Percentiles rank a stretch among this genome's conserved stretches.
Evolutionary conservation across 306 rosid species (phyloP).

Genomic region (Gleditsia sinensis): DNA sequence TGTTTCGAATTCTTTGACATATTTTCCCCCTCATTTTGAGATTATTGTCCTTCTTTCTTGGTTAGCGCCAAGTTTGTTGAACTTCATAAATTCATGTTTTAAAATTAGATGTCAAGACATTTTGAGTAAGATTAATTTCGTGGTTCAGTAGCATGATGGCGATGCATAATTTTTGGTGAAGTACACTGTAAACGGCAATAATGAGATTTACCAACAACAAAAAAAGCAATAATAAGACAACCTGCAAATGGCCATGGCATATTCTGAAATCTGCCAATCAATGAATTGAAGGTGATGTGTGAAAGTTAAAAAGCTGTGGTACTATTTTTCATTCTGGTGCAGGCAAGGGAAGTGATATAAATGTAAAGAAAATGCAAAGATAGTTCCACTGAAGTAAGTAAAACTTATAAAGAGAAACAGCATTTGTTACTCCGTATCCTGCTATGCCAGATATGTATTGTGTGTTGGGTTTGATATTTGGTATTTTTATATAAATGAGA

Average conservation of each 20-base stretch:
- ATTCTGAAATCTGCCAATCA: slow-evolving; percentile 13
- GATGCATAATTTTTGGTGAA: neutral
- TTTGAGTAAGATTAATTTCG: neutral
- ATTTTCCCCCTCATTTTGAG: neutral
- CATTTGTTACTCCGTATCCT: neutral
- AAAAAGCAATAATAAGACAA: slow-evolving; percentile 11
- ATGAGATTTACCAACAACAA: too few relatives aligned
- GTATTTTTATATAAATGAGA: neutral
- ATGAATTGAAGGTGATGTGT: neutral
- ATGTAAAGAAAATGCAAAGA: slow-evolving; percentile 19
- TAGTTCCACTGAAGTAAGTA: neutral
- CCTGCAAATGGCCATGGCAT: slow-evolving; percentile 16
- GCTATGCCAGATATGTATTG: neutral
- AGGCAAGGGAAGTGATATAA: neutral
- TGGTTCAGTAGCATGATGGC: neutral
- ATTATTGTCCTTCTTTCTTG: neutral
- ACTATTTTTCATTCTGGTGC: slow-evolving; percentile 21
- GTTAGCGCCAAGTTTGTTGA: neutral
- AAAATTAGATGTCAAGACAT: neutral
- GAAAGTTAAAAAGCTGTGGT: neutral
- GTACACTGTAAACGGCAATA: neutral
- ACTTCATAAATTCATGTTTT: slow-evolving; percentile 3
- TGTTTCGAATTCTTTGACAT: neutral
- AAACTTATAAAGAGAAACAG: neutral
- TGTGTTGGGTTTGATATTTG: slow-evolving; percentile 4